phyloP scores from a whole-genome alignment of 2,329 filamentous ascomycete genomes.

The Claviceps sp. region DNA sequence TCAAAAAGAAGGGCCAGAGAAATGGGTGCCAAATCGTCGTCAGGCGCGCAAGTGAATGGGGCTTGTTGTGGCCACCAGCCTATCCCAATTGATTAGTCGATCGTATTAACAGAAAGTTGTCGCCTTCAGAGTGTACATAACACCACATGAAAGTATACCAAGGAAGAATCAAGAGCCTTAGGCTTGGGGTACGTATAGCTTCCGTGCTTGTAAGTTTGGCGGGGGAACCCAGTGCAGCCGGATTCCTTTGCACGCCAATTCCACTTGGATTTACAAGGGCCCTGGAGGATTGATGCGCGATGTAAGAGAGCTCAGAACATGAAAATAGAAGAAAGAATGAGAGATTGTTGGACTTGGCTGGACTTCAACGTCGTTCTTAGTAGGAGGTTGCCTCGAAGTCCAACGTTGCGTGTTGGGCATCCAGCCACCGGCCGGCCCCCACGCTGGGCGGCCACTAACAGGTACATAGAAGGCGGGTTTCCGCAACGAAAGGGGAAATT shows the following conservation, averaged over 20 bases:
- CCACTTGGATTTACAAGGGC: slow-evolving; percentile 19
- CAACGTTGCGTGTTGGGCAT: background rate
- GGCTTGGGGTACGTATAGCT: slow-evolving; percentile 21
- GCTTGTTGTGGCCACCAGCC: slow-evolving; percentile 6
- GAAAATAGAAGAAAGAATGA: slow-evolving; percentile 9
- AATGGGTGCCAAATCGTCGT: background rate
- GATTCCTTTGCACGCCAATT: slow-evolving; percentile 13
- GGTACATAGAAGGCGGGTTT: background rate
- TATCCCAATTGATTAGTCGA: slow-evolving; percentile 6
- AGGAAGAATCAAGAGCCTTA: background rate
- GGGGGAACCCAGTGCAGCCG: slow-evolving; percentile 25
- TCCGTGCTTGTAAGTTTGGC: slow-evolving; percentile 23
- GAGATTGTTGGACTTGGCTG: slow-evolving; percentile 17
- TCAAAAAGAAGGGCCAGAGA: background rate
- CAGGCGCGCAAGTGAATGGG: background rate
- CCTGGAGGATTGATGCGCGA: slow-evolving; percentile 21
- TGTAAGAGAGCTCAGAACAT: slow-evolving; percentile 20
- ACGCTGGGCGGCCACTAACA: slow-evolving; percentile 2
- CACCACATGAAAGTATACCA: background rate
- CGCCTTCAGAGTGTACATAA: background rate
- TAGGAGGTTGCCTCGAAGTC: slow-evolving; percentile 14
- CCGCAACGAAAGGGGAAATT: background rate
- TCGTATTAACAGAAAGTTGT: background rate
- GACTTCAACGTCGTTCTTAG: slow-evolving; percentile 12
- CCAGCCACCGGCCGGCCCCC: slow-evolving; percentile 7